Evolutionary conservation across 352 stramenopile species (phyloP).

Genomic region (Pythium dissimile): DNA sequence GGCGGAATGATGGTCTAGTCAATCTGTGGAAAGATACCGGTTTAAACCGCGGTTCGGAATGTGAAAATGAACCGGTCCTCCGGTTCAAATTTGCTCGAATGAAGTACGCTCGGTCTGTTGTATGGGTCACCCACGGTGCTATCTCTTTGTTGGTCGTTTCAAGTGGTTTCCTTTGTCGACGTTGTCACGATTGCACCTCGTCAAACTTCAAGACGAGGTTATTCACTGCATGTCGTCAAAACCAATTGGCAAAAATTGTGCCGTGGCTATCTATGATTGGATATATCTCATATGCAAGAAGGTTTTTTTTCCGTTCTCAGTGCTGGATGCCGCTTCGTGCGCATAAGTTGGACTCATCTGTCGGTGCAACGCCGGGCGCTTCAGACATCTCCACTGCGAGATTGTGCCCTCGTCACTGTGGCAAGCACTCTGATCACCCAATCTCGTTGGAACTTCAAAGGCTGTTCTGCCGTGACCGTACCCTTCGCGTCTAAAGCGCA

Average conservation of each 20-base stretch:
- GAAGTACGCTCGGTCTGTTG: too few relatives aligned
- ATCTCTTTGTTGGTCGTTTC: slow-evolving; percentile 23
- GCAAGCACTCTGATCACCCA: too few relatives aligned
- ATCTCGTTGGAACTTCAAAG: slow-evolving; percentile 22
- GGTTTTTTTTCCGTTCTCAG: slow-evolving; percentile 19
- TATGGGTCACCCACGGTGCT: not conserved
- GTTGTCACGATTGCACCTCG: slow-evolving; percentile 47
- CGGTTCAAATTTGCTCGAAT: too few relatives aligned
- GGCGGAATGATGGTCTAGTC: slow-evolving; percentile 12
- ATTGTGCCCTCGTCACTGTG: not conserved
- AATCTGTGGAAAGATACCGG: slow-evolving; percentile 15
- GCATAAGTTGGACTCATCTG: not conserved
- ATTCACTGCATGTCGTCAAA: slow-evolving; percentile 1
- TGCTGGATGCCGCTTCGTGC: slow-evolving; percentile 13
- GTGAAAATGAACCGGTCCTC: too few relatives aligned
- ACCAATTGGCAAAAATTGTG: slow-evolving; percentile 11
- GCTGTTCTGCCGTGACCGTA: slow-evolving; percentile 12
- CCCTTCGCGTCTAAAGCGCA: not conserved
- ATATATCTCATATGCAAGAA: not conserved
- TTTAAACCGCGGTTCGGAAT: too few relatives aligned
- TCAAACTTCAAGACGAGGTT: slow-evolving; percentile 48
- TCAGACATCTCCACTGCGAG: too few relatives aligned
- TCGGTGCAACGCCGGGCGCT: slow-evolving; percentile 1
- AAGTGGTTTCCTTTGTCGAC: slow-evolving; percentile 45
- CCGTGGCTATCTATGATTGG: slow-evolving; percentile 1